Base-by-base conservation (phyloP, 2,329 filamentous ascomycete species). In the Alternaria angustiovoidea region DNA sequence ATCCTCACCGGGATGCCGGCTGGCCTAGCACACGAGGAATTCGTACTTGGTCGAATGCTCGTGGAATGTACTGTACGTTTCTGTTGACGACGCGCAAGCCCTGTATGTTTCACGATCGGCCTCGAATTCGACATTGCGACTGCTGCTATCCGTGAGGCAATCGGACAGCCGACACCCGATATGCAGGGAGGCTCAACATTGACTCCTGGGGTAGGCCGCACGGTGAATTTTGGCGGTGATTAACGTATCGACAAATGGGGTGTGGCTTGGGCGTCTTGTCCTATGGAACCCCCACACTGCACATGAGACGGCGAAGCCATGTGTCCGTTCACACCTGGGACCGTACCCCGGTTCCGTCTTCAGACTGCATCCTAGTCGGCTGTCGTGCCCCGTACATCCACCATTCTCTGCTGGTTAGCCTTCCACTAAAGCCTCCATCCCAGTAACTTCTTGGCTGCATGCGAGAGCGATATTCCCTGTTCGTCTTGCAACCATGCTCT, bases 361-460 rank as follows among this genome's bases (percentile, higher is more conserved):
- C 64, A 72, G 64, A 69, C 64, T 64, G 58, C 60, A 73, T 70
- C 68, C 70, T 72, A 65, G 61, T 65, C 68, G 63, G 64, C 65
- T 69, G 71, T 69, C 64, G 61, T 64, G 64, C 67, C 64, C 66
- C 67, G 59, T 65, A 65, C 68, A 64, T 66, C 67, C 66, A 47
- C 41, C 38, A 64, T 62, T 60, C 63, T 66, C 68, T 69, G 69
- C 64, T 63, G 30, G 57, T 70, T 68, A 68, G 66, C 64, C 53
- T 62, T 69, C 42, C 68, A 72, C 72, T 72, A 74, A 75, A 68
- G 64, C 74, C 64, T 64, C 66, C 66, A 72, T 66, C 68, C 70
- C 62, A 73, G 72, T 70, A 67, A 70, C 63, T 57, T 43, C 73
- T 72, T 77, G 70, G 73, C 74, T 74, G 73, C 74, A 77, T 74